Percentiles rank a stretch among this genome's conserved stretches.
Evolutionary conservation across 192 early-diverging fungal species (phyloP).

Genomic region (Mortierella alpina): DNA sequence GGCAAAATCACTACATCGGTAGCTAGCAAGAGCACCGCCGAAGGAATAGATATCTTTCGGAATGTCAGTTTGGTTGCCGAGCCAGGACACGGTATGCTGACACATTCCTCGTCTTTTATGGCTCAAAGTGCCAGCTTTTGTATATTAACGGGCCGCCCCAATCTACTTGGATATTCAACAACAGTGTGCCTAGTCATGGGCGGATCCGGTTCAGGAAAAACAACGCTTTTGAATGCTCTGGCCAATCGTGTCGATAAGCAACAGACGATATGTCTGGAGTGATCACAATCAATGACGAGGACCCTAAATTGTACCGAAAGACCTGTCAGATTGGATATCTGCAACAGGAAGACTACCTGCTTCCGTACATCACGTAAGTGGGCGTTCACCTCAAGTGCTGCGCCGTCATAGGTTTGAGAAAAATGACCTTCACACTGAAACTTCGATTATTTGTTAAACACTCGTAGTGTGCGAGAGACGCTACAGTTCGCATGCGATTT

Average conservation of each 20-base stretch:
- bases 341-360: constrained; percentile 13
- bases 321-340: constrained; percentile 9
- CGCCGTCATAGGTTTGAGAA: not conserved
- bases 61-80: no score
- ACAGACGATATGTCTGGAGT: not conserved
- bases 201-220: constrained; percentile 8
- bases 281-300: not conserved
- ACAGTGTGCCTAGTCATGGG: constrained; percentile 22
- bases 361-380: no score
- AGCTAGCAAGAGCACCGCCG: no score
- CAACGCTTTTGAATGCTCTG: constrained; percentile 15
- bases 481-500: constrained; percentile 69
- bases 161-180: no score
- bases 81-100: no score
- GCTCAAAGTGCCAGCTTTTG: no score
- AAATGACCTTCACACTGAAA: no score
- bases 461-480: constrained; percentile 67
- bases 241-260: not conserved
- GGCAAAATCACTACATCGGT: no score
- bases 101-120: no score
- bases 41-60: no score
- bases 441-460: no score
- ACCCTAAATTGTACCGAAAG: constrained; percentile 1
- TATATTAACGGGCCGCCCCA: no score
- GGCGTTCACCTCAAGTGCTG: not conserved